Conservation (phyloP, 805 yeast genomes). For the Ogataea nakhonphanomensis region DNA sequence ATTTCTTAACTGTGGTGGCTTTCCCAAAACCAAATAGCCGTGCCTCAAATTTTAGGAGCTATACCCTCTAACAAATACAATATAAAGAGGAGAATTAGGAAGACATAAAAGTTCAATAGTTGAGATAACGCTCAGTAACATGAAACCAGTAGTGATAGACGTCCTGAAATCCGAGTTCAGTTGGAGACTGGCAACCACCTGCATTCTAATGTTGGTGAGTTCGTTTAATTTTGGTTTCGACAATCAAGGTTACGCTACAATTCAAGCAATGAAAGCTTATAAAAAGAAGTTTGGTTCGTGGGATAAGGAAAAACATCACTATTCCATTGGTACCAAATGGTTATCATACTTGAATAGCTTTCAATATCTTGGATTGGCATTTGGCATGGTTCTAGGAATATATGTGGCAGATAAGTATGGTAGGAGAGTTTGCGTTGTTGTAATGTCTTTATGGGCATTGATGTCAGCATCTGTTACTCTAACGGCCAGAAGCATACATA, state of each 20-base stretch:
- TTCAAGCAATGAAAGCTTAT: neutral
- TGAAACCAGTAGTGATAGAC: no score
- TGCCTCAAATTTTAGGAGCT: no score
- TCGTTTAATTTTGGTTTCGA: neutral
- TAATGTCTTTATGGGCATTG: neutral
- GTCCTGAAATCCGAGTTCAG: neutral
- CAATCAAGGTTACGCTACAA: neutral
- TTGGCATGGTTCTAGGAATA: neutral
- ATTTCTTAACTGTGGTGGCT: no score
- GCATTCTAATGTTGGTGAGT: neutral
- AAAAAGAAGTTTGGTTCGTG: neutral
- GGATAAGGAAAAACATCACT: neutral
- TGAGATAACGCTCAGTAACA: no score
- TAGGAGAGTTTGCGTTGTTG: neutral
- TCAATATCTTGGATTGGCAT: neutral
- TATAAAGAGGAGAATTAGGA: no score
- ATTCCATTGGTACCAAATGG: neutral
- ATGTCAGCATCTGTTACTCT: neutral
- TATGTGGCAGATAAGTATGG: neutral
- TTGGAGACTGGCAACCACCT: neutral
- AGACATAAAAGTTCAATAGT: no score
- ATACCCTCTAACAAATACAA: no score
- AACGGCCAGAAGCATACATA: neutral
- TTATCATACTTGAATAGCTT: neutral
- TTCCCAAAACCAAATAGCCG: no score